Conservation (phyloP, 768 basidiomycete genomes). For the Xanthoconium purpureum region DNA sequence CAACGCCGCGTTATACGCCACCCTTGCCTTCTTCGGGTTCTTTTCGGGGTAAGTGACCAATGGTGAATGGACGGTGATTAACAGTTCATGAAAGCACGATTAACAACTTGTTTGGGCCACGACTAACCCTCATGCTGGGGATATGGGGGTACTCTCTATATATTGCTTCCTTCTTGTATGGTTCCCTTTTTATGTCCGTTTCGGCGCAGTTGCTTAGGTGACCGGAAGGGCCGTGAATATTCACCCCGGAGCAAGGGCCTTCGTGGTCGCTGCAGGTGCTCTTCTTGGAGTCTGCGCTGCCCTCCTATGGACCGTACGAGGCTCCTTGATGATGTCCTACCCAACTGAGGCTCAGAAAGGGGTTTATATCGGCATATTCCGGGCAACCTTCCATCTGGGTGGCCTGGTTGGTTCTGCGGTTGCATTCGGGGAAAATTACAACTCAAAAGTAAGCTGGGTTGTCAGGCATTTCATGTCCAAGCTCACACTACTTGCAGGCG, state of each 20-base stretch:
- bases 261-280: conserved; percentile 48
- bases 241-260: conserved; percentile 40
- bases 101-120: conserved; percentile 65
- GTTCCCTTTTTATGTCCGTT: neutral
- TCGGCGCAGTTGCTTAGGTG: neutral
- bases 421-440: conserved; percentile 67
- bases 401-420: conserved; percentile 77
- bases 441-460: conserved; percentile 47
- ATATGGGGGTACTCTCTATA: conserved; percentile 52
- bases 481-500: conserved; percentile 11
- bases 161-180: conserved; percentile 45
- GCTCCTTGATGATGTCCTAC: conserved; percentile 53
- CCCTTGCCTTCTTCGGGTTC: conserved; percentile 60
- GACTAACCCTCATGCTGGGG: conserved; percentile 47
- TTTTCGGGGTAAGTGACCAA: conserved; percentile 59
- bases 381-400: conserved; percentile 77
- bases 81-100: conserved; percentile 47
- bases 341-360: conserved; percentile 58
- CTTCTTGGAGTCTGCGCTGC: conserved; percentile 50
- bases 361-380: conserved; percentile 48
- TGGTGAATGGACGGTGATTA: neutral
- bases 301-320: conserved; percentile 53
- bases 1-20: conserved; percentile 62
- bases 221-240: conserved; percentile 40
- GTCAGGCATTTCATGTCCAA: neutral